phyloP scores from a whole-genome alignment of 305 asterid species.

The Fraxinus sp. region DNA sequence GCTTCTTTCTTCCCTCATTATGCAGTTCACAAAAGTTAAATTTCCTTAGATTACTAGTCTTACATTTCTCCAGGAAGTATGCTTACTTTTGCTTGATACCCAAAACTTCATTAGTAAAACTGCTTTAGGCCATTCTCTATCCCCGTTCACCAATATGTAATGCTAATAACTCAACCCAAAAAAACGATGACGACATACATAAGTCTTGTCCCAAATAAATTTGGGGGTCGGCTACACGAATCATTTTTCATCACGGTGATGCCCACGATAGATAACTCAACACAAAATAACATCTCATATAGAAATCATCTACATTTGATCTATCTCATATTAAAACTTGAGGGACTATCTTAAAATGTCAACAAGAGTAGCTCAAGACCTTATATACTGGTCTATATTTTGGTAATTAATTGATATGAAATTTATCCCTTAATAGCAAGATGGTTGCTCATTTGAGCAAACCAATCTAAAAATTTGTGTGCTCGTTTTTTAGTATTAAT shows the following conservation, averaged over 20 bases:
- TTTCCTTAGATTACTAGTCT: background rate
- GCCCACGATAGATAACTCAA: background rate
- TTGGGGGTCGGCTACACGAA: background rate
- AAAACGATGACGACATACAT: background rate
- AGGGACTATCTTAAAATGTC: background rate
- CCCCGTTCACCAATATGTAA: background rate
- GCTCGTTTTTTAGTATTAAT: too few relatives aligned
- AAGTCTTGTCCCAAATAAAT: background rate
- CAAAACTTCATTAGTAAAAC: background rate
- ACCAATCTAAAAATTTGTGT: background rate
- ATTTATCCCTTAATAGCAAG: too few relatives aligned
- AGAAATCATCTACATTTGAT: background rate
- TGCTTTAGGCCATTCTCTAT: background rate
- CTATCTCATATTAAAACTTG: background rate
- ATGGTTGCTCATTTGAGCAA: background rate
- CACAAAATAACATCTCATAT: background rate
- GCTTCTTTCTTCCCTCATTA: background rate
- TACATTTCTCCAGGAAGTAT: background rate
- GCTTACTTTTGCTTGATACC: background rate
- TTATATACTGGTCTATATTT: background rate
- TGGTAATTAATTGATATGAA: background rate
- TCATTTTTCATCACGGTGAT: background rate
- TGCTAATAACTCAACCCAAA: background rate
- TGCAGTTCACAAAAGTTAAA: background rate
- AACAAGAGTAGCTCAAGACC: background rate